Evolutionary conservation across 306 rosid species (phyloP).

Genomic region (Dalbergia cochinchinensis): DNA sequence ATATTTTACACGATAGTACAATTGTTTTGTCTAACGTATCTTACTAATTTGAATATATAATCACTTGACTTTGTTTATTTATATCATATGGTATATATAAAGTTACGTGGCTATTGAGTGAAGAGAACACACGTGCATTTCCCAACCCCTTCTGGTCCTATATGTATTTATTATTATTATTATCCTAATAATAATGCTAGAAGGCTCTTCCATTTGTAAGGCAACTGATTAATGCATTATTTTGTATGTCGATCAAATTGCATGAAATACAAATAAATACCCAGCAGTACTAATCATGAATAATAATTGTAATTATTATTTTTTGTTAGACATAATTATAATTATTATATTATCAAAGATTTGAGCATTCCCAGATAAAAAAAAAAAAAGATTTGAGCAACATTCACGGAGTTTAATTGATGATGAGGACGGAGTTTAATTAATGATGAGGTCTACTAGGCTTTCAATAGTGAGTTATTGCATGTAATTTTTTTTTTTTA

Average conservation of each 20-base stretch:
- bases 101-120: constrained; percentile 29
- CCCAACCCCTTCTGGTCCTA: neutral
- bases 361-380: neutral
- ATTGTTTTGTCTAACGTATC: constrained; percentile 31
- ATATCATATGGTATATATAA: neutral
- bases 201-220: constrained; percentile 37
- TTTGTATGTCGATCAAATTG: constrained; percentile 12
- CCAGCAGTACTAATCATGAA: neutral
- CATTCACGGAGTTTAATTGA: constrained; percentile 24
- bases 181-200: neutral
- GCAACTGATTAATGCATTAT: constrained; percentile 24
- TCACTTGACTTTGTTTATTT: constrained; percentile 19
- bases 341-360: constrained; percentile 25
- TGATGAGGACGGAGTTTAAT: constrained; percentile 14
- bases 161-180: neutral
- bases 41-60: constrained; percentile 20
- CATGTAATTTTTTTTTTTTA: neutral
- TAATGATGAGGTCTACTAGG: constrained; percentile 13
- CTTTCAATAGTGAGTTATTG: neutral
- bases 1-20: neutral
- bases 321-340: neutral
- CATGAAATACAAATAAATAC: neutral
- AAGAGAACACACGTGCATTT: constrained; percentile 40
- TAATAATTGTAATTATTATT: constrained; percentile 18
- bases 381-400: constrained; percentile 5